Evolutionary conservation across 2,329 filamentous ascomycete species (phyloP), one percentile per base, ranked within the genome.

Genomic region (Calonectria pseudoturangicola): DNA sequence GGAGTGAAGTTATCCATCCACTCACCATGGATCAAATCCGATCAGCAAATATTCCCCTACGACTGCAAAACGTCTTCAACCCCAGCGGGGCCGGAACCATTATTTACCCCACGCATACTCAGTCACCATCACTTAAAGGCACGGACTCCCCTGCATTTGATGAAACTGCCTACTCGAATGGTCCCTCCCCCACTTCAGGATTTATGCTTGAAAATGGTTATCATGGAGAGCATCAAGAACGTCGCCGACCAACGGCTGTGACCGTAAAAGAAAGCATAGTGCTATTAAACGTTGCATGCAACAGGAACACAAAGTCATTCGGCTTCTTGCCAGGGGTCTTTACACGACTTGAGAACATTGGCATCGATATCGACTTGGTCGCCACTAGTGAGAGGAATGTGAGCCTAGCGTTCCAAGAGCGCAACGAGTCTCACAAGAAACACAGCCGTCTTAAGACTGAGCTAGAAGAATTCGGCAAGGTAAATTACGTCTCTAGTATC

Each of bases 1-100:
- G 70, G 3, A 63, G 51, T 18, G 70, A 72, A 27, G 70, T 72
- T 15, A 72, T 72, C 16, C 70, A 72, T 13, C 58, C 58, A 5
- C 58, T 63, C 9, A 63, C 58, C 25, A 63, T 63, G 58, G 58
- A 63, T 16, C 58, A 63, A 4, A 63, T 63, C 10, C 58, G 41
- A 4, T 63, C 21, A 16, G 58, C 58, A 6, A 63, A 63, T 18
- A 63, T 63, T 39, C 58, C 58, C n/a, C 58, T 63, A 1, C 58
- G 58, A 5, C 21, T 63, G 3, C 39, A 63, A 47, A 63, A 63
- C 15, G 58, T 63, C 25, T 63, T 63, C 27, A 63, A 63, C 13
- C 58, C 39, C 10, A 15, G 21, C 3, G 41, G 25, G 2, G 25
- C 58, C 8, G 58, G 58, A 1, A 63, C 58, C 3, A 63, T 63